phyloP scores from a whole-genome alignment of 2,329 filamentous ascomycete genomes.

The Fusarium nelsonii region DNA sequence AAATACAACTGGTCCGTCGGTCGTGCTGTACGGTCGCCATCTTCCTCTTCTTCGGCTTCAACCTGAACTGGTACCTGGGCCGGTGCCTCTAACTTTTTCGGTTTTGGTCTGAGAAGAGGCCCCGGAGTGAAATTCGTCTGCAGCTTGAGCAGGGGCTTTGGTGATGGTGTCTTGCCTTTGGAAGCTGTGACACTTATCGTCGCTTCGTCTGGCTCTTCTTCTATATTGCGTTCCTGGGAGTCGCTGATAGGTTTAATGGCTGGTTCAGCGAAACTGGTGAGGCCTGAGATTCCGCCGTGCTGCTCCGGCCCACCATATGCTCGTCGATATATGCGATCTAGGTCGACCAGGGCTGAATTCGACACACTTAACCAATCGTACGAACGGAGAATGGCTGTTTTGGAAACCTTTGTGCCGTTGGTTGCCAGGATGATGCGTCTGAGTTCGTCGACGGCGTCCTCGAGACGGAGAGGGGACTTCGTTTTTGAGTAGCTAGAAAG shows the following conservation, averaged over 20 bases:
- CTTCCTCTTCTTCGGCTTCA: constrained; percentile 49
- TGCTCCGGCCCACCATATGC: constrained; percentile 65
- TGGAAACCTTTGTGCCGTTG: constrained; percentile 62
- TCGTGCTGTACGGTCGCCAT: constrained; percentile 56
- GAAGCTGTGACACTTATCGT: constrained; percentile 46
- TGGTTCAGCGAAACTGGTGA: constrained; percentile 46
- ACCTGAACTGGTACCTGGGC: background rate
- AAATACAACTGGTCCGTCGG: constrained; percentile 50
- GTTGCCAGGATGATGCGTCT: constrained; percentile 69
- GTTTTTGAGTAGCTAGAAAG: constrained; percentile 68
- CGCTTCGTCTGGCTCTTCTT: constrained; percentile 42
- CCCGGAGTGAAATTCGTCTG: constrained; percentile 57
- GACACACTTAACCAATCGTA: constrained; percentile 70
- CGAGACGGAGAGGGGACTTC: constrained; percentile 60
- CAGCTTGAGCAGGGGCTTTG: constrained; percentile 55
- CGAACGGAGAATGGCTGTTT: constrained; percentile 64
- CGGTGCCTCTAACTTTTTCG: constrained; percentile 23
- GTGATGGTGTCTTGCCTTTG: constrained; percentile 45
- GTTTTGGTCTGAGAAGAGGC: constrained; percentile 23
- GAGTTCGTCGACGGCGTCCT: constrained; percentile 73
- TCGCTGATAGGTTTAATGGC: constrained; percentile 40
- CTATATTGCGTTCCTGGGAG: constrained; percentile 40
- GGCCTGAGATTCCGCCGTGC: constrained; percentile 60
- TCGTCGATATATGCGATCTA: constrained; percentile 67
- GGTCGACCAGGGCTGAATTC: constrained; percentile 63